Conservation (phyloP, 331 rosid genomes). For the Arachis monticola region DNA sequence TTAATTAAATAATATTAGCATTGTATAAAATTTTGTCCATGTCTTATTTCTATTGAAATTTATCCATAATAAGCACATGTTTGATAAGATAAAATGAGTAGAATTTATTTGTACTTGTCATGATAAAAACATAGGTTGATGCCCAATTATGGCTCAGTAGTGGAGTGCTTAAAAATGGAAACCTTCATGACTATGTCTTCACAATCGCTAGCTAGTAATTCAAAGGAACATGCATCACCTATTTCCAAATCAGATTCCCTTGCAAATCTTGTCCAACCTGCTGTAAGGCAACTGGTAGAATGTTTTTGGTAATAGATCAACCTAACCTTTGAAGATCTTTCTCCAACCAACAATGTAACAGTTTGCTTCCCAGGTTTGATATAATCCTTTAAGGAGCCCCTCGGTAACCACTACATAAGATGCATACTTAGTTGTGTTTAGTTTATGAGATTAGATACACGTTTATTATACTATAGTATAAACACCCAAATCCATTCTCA, state of each 20-base stretch:
- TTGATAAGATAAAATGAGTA: no score
- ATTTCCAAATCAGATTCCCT: slow-evolving; percentile 31
- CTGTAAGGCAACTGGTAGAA: background rate
- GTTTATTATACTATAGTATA: background rate
- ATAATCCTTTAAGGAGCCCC: background rate
- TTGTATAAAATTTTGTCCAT: no score
- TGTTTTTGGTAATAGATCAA: background rate
- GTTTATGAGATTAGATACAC: background rate
- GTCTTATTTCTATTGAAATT: no score
- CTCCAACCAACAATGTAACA: slow-evolving; percentile 30
- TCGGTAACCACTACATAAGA: slow-evolving; percentile 22
- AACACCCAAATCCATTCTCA: background rate
- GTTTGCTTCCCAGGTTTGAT: background rate
- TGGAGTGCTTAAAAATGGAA: slow-evolving; percentile 21
- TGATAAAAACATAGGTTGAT: background rate
- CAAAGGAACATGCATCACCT: slow-evolving; percentile 46
- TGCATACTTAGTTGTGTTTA: background rate
- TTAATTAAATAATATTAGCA: no score
- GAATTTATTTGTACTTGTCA: background rate
- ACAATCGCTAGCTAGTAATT: slow-evolving; percentile 9
- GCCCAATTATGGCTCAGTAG: background rate
- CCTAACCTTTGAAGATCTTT: slow-evolving; percentile 35
- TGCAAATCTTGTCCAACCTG: slow-evolving; percentile 30
- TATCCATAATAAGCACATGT: no score
- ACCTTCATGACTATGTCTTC: slow-evolving; percentile 33